A percentile compares a stretch with the other conserved stretches of the same genome.
phyloP scores from a whole-genome alignment of 768 basidiomycete genomes.

The Phallus indusiatus region DNA sequence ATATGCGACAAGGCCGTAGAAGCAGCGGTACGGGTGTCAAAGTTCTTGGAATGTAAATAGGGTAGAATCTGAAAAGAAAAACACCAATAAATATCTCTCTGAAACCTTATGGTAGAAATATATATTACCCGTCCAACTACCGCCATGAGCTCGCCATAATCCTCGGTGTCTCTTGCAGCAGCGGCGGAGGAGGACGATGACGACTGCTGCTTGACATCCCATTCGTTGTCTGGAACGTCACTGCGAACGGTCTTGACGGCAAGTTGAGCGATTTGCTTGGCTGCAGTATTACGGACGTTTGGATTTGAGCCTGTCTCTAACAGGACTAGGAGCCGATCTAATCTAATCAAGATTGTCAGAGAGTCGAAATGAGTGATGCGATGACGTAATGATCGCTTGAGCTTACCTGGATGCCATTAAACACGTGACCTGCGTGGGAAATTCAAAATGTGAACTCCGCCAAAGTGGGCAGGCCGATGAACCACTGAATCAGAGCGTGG shows the following conservation, averaged over 20 bases:
- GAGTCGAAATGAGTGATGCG: too few relatives aligned
- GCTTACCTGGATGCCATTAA: slow-evolving; percentile 8
- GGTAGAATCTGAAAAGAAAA: slow-evolving; percentile 62
- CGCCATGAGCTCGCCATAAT: slow-evolving; percentile 86
- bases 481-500: slow-evolving; percentile 7
- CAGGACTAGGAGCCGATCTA: slow-evolving; percentile 93
- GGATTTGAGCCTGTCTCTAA: slow-evolving; percentile 91
- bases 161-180: slow-evolving; percentile 47
- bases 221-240: slow-evolving; percentile 71
- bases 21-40: slow-evolving; percentile 85
- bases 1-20: slow-evolving; percentile 84
- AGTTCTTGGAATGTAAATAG: slow-evolving; percentile 83
- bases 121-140: slow-evolving; percentile 79
- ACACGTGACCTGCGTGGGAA: slow-evolving; percentile 10
- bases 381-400: too few relatives aligned
- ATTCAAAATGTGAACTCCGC: slow-evolving; percentile 6
- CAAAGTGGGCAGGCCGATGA: slow-evolving; percentile 9
- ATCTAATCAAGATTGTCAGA: too few relatives aligned
- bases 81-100: background rate
- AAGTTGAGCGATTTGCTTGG: slow-evolving; percentile 89
- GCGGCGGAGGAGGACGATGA: slow-evolving; percentile 39
- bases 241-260: slow-evolving; percentile 78
- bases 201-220: slow-evolving; percentile 53
- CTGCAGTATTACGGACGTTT: slow-evolving; percentile 88
- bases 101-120: background rate